phyloP scores from a whole-genome alignment of 495 filamentous ascomycete species.

The Aspergillus haitiensis region DNA sequence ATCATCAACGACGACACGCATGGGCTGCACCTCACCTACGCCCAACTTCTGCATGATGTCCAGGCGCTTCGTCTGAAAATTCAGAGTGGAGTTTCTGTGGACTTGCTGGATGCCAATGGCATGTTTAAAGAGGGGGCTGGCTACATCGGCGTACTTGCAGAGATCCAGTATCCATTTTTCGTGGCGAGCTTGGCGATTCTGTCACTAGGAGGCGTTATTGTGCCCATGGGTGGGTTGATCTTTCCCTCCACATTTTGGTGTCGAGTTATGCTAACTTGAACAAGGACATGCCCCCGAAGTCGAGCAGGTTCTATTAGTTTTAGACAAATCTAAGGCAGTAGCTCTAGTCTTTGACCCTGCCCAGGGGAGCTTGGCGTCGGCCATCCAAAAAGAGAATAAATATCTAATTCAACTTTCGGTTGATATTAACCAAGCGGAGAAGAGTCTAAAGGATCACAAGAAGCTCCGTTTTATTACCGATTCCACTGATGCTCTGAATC shows the following conservation, averaged over 20 bases:
- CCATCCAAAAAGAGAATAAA: conserved; percentile 3
- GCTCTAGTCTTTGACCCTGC: conserved; percentile 17
- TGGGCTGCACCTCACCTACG: conserved; percentile 17
- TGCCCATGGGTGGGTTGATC: conserved; percentile 16
- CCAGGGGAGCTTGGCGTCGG: conserved; percentile 8
- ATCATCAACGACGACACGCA: conserved; percentile 16
- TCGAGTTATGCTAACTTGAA: not conserved
- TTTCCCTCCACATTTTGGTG: not conserved
- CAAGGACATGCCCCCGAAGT: conserved; percentile 16
- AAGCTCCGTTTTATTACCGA: not conserved
- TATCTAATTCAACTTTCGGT: conserved; percentile 4
- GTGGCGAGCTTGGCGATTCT: conserved; percentile 19
- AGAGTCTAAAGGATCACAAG: conserved; percentile 8
- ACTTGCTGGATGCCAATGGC: conserved; percentile 8
- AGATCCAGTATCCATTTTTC: conserved; percentile 21
- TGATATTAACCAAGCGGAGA: conserved; percentile 14
- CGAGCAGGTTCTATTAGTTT: conserved; percentile 12
- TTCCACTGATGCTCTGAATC: not conserved
- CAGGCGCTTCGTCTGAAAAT: conserved; percentile 16
- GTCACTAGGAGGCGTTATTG: conserved; percentile 16
- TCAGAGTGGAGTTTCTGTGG: conserved; percentile 3
- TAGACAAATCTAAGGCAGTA: conserved; percentile 13
- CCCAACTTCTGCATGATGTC: conserved; percentile 20
- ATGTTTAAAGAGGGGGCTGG: conserved; percentile 14
- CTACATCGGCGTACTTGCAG: conserved; percentile 12